Evolutionary conservation across 129 eudicot genomes (phyloP).

Genomic region (Solidago caesia): DNA sequence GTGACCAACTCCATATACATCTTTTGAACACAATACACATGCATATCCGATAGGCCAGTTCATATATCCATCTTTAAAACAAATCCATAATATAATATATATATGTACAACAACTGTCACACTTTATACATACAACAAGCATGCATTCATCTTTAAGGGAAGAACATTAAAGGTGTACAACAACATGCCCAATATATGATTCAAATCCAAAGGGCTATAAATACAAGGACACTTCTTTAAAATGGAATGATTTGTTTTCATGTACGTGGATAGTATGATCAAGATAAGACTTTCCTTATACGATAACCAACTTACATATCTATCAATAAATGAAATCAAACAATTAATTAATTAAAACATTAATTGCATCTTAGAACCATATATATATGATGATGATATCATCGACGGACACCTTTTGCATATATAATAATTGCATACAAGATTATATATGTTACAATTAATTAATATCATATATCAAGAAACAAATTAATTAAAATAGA

Average conservation of each 20-base stretch:
- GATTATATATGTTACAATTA: too few relatives aligned
- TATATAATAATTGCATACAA: too few relatives aligned
- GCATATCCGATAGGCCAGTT: background rate
- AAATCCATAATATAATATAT: too few relatives aligned
- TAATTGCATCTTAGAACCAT: too few relatives aligned
- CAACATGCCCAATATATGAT: constrained; percentile 27
- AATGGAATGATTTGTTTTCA: constrained; percentile 22
- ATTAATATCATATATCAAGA: too few relatives aligned
- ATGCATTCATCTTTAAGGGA: constrained; percentile 10
- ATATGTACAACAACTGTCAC: background rate
- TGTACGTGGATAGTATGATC: constrained; percentile 22
- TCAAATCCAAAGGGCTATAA: constrained; percentile 25
- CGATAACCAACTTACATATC: background rate
- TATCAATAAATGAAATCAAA: constrained; percentile 16
- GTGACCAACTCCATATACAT: background rate
- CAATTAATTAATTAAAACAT: too few relatives aligned
- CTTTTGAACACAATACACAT: constrained; percentile 6
- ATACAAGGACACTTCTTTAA: constrained; percentile 27
- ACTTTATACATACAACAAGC: constrained; percentile 1
- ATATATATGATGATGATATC: too few relatives aligned
- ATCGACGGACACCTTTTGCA: too few relatives aligned
- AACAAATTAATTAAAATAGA: too few relatives aligned
- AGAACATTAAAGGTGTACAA: constrained; percentile 2
- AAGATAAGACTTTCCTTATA: constrained; percentile 21
- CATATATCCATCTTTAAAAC: background rate